A percentile compares a stretch with the other conserved stretches of the same genome.
Evolutionary conservation across 495 filamentous ascomycete species (phyloP).

Genomic region (Xylona heveae): DNA sequence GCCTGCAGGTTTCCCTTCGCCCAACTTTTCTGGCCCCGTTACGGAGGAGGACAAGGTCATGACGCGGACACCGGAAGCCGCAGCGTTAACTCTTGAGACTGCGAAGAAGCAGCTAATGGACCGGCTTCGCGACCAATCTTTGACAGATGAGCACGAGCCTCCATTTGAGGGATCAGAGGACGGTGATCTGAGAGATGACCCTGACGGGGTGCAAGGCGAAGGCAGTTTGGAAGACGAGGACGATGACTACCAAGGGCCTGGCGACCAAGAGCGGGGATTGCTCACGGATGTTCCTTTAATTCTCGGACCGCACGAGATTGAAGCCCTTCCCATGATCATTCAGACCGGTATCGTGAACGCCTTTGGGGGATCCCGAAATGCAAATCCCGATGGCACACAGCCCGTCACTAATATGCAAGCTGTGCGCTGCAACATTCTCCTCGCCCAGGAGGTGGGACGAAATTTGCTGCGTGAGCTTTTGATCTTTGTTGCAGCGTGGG

Average conservation of each 20-base stretch:
- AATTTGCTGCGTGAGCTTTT: slow-evolving; percentile 76
- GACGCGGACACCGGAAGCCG: slow-evolving; percentile 30
- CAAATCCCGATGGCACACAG: slow-evolving; percentile 27
- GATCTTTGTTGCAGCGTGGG: slow-evolving; percentile 93
- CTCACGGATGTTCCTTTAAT: slow-evolving; percentile 89
- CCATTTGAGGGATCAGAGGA: slow-evolving; percentile 28
- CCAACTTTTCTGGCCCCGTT: no score
- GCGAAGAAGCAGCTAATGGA: slow-evolving; percentile 39
- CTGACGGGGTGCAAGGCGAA: slow-evolving; percentile 36
- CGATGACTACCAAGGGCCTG: slow-evolving; percentile 62
- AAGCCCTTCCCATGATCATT: slow-evolving; percentile 84
- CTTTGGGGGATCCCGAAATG: slow-evolving; percentile 23
- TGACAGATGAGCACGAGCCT: slow-evolving; percentile 12
- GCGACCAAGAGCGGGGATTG: slow-evolving; percentile 67
- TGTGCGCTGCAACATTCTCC: slow-evolving; percentile 65
- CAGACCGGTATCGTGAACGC: slow-evolving; percentile 62
- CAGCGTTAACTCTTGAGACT: slow-evolving; percentile 28
- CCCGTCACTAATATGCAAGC: slow-evolving; percentile 59
- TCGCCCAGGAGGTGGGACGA: slow-evolving; percentile 68
- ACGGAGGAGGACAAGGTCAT: slow-evolving; percentile 27
- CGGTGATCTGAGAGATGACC: slow-evolving; percentile 21
- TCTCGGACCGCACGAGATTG: slow-evolving; percentile 78
- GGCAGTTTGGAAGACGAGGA: slow-evolving; percentile 60
- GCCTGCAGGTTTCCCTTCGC: no score
- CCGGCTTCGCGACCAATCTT: slow-evolving; percentile 27